phyloP scores from a whole-genome alignment of 225 moss, liverwort and hornwort species.

The Straminergon stramineum region DNA sequence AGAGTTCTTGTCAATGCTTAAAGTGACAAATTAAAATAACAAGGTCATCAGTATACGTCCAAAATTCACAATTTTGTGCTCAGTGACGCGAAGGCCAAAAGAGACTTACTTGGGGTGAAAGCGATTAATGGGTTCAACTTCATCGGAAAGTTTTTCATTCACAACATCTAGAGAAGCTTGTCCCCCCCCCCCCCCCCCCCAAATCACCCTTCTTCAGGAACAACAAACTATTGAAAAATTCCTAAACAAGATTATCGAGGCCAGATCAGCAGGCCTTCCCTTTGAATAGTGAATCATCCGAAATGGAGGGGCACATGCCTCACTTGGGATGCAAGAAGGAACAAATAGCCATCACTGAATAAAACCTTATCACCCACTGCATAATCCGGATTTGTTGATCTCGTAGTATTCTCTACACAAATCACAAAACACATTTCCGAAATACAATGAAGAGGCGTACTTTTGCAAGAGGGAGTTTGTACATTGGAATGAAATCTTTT shows the following conservation, averaged over 20 bases:
- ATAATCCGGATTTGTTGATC: conserved; percentile 55
- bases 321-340: conserved; percentile 65
- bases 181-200: background rate
- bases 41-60: background rate
- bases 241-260: background rate
- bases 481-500: background rate
- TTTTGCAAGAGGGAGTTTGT: background rate
- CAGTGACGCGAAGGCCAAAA: background rate
- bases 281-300: background rate
- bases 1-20: background rate
- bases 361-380: conserved; percentile 42
- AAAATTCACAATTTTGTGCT: background rate
- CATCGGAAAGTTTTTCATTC: conserved; percentile 47
- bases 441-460: background rate
- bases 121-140: conserved; percentile 60
- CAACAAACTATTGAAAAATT: background rate
- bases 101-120: conserved; percentile 80
- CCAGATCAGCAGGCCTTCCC: background rate
- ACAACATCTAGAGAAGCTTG: conserved; percentile 73
- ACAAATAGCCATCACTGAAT: conserved; percentile 69
- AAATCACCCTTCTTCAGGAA: background rate
- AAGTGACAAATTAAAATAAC: background rate
- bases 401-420: conserved; percentile 29
- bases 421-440: background rate
- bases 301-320: background rate